phyloP scores from a whole-genome alignment of 345 rosid genomes.

The Ailanthus altissimus region DNA sequence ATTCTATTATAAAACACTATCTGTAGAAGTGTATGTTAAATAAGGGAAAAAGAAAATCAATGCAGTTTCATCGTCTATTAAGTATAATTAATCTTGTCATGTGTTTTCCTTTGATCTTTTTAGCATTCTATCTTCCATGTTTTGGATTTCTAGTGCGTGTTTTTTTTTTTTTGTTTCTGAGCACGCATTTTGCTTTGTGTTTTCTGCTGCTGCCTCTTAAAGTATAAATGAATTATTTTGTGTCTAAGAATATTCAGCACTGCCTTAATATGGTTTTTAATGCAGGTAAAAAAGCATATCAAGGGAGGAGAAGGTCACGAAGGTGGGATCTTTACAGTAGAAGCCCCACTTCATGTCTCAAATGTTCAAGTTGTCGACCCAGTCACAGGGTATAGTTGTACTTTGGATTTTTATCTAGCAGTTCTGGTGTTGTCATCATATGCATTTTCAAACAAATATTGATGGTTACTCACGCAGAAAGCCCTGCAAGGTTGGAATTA shows the following conservation, averaged over 20 bases:
- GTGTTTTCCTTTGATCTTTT: neutral
- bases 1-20: neutral
- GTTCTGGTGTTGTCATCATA: neutral
- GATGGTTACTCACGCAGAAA: conserved; percentile 45
- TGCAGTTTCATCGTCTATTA: neutral
- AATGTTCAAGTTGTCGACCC: conserved; percentile 97
- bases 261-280: neutral
- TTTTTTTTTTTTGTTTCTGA: neutral
- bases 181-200: neutral
- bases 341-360: conserved; percentile 96
- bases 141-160: neutral
- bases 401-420: neutral
- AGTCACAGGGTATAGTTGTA: conserved; percentile 64
- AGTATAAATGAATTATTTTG: neutral
- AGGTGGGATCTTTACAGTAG: conserved; percentile 95
- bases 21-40: neutral
- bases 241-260: conserved; percentile 1
- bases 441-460: conserved; percentile 6
- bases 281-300: conserved; percentile 88
- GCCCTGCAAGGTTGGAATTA: conserved; percentile 83
- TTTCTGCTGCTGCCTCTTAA: conserved; percentile 2
- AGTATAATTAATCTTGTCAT: neutral
- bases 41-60: neutral
- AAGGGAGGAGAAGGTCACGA: conserved; percentile 86
- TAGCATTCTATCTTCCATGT: neutral